Base-by-base conservation (phyloP, 768 basidiomycete genomes). In the Amanita molliuscula region DNA sequence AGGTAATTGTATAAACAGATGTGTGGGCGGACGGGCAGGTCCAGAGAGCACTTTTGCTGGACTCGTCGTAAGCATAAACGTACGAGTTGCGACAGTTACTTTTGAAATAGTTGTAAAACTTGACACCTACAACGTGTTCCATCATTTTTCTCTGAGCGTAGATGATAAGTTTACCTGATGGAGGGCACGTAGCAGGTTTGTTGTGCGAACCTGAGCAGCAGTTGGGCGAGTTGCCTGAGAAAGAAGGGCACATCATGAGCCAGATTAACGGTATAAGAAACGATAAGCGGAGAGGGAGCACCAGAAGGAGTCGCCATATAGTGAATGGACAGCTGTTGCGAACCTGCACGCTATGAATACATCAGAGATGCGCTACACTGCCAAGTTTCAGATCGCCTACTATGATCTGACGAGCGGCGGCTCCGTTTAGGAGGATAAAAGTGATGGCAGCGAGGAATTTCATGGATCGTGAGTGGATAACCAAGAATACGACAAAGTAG, bases 201-300 rank as follows among this genome's bases (percentile, higher is more conserved):
- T 62, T 63, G 63, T 74, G 67, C 34, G 59, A 61, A 8, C 84
- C 84, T 11, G 73, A 73, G 66, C 84, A 86, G 62, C 83, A 84
- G 58, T 83, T 81, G 6, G 70, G 62, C 20, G 79, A 81, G 65
- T 84, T 74, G 26, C 55, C 78, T 78, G 42, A 37, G 16, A 26
- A 23, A 35, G 18, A 38, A 21, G 3, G 28, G 28, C 5, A 26
- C 6, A 26, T 49, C 6, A 26, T 49, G 26, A 33, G 37, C 16
- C 26, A 28, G 35, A 16, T 16, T 15, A 6, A 9, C 26, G 26
- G 26, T 28, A 28, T 28, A 2, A 8, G 26, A 28, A 28, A 8
- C 26, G 8, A 28, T 9, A 28, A 28, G 6, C 1, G 9, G 26
- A 28, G 7, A 9, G 26, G n/a, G 6, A 28, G 26, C 26, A 28